Percentiles rank a stretch among this genome's conserved stretches.
Evolutionary conservation across 2,329 filamentous ascomycete species (phyloP).

Genomic region (Xylaria sp.): DNA sequence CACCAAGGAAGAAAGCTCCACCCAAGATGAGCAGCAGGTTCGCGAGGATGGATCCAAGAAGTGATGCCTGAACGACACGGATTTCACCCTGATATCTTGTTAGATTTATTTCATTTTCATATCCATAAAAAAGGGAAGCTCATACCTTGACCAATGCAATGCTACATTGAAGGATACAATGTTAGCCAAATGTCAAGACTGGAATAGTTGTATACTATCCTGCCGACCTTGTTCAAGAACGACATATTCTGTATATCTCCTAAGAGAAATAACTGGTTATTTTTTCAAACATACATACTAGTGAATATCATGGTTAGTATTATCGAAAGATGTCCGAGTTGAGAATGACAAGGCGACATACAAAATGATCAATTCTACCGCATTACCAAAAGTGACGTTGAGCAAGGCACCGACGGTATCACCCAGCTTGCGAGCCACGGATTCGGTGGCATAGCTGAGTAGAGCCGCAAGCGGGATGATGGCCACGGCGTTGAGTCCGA

Average conservation of each 20-base stretch:
- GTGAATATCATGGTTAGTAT: slow-evolving; percentile 18
- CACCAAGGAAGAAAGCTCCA: slow-evolving; percentile 86
- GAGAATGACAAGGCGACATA: slow-evolving; percentile 33
- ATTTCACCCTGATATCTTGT: slow-evolving; percentile 60
- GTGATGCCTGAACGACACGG: slow-evolving; percentile 82
- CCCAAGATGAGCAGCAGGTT: slow-evolving; percentile 85
- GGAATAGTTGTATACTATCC: not conserved
- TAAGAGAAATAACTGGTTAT: not conserved
- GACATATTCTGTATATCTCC: not conserved
- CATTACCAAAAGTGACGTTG: slow-evolving; percentile 75
- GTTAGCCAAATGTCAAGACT: slow-evolving; percentile 20
- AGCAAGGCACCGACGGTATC: slow-evolving; percentile 68
- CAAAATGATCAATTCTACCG: slow-evolving; percentile 76
- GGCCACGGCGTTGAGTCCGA: slow-evolving; percentile 69
- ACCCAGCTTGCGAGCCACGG: slow-evolving; percentile 65
- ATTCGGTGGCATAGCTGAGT: slow-evolving; percentile 68
- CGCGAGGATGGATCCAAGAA: slow-evolving; percentile 83
- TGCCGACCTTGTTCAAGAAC: not conserved
- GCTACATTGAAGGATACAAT: slow-evolving; percentile 39
- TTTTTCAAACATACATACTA: slow-evolving; percentile 26
- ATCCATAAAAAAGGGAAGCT: not conserved
- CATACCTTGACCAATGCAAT: slow-evolving; percentile 67
- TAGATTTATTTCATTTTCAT: slow-evolving; percentile 20
- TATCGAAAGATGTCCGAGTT: not conserved
- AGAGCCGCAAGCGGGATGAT: slow-evolving; percentile 70